Evolutionary conservation across 116 monocot species (phyloP).

Genomic region (Iris pallida): DNA sequence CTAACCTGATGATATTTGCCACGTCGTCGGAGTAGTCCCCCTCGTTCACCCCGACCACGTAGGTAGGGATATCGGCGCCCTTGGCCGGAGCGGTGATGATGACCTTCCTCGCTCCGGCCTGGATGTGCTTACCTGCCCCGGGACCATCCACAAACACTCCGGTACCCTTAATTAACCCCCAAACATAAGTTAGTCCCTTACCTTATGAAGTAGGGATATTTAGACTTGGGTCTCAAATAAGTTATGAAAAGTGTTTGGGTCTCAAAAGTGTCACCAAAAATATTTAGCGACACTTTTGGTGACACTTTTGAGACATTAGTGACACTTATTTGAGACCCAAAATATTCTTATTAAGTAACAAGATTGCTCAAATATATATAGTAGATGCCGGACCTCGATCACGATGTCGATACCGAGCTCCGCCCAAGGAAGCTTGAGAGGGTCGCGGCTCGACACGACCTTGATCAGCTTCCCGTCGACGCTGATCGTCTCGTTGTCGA

Average conservation of each 20-base stretch:
- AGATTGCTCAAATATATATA: no score
- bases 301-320: no score
- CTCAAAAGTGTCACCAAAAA: no score
- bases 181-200: neutral
- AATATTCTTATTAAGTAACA: no score
- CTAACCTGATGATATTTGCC: slow-evolving; percentile 70
- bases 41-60: slow-evolving; percentile 96
- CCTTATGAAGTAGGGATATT: no score
- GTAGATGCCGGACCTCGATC: no score
- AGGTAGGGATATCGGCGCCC: slow-evolving; percentile 89
- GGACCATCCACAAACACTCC: slow-evolving; percentile 98
- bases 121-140: slow-evolving; percentile 91
- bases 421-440: slow-evolving; percentile 89
- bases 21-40: slow-evolving; percentile 76
- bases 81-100: slow-evolving; percentile 92
- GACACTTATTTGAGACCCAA: no score
- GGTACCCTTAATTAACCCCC: slow-evolving; percentile 45
- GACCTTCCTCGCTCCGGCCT: slow-evolving; percentile 95
- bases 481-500: slow-evolving; percentile 75
- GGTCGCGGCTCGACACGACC: slow-evolving; percentile 83
- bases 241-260: no score
- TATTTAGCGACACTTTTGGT: no score
- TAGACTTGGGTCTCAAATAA: no score
- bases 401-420: slow-evolving; percentile 96
- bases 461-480: slow-evolving; percentile 88